Conservation (phyloP, 352 stramenopile species). For the Pythium dissimile region DNA sequence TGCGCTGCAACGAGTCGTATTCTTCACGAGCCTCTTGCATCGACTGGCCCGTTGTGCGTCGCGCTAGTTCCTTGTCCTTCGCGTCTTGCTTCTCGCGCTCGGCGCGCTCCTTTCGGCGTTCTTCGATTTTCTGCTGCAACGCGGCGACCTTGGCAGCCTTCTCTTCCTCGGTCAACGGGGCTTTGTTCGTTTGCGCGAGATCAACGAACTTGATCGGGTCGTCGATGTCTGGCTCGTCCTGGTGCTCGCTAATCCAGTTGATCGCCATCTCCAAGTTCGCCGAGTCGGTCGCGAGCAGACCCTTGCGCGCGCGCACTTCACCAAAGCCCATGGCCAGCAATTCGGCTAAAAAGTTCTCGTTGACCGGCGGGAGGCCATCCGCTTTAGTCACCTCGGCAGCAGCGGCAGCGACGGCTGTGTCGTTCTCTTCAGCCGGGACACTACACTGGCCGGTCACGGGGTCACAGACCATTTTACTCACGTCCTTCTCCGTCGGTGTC, state of each 20-base stretch:
- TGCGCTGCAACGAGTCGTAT: constrained; percentile 76
- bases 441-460: constrained; percentile 53
- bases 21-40: constrained; percentile 77
- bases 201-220: constrained; percentile 86
- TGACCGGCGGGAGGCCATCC: constrained; percentile 49
- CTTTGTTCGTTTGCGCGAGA: constrained; percentile 39
- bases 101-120: constrained; percentile 73
- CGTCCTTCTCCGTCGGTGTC: constrained; percentile 22
- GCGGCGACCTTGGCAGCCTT: constrained; percentile 85
- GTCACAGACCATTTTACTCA: constrained; percentile 65
- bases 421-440: constrained; percentile 22
- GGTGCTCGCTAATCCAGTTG: constrained; percentile 87
- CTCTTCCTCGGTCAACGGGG: constrained; percentile 80
- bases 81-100: constrained; percentile 57
- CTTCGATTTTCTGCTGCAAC: constrained; percentile 77
- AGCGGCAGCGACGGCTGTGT: constrained; percentile 10
- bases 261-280: constrained; percentile 73
- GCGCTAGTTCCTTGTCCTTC: constrained; percentile 61
- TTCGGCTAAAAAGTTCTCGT: constrained; percentile 61
- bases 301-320: constrained; percentile 77
- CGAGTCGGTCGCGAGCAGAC: constrained; percentile 76
- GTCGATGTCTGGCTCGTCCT: constrained; percentile 88
- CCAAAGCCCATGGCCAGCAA: constrained; percentile 86
- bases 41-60: constrained; percentile 70
- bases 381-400: constrained; percentile 21